Percentiles rank a stretch among this genome's conserved stretches.
phyloP scores from a whole-genome alignment of 129 eudicot species.

The Erigeron canadensis region DNA sequence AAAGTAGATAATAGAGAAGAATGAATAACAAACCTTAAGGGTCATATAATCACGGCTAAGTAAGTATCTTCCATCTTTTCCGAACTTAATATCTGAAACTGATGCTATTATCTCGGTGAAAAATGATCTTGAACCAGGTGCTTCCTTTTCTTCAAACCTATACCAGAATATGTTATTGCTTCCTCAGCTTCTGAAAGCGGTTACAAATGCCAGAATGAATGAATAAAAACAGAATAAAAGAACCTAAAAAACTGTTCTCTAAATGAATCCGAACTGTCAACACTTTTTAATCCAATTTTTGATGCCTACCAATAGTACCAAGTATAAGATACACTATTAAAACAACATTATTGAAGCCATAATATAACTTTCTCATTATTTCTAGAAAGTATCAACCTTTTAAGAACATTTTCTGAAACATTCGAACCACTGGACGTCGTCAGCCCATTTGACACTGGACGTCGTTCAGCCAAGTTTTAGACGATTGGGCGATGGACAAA shows the following conservation, averaged over 20 bases:
- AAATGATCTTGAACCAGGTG: constrained; percentile 97
- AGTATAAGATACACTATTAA: background rate
- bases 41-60: constrained; percentile 98
- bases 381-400: background rate
- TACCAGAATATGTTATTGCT: constrained; percentile 10
- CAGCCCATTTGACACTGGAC: background rate
- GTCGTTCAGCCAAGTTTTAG: too few relatives aligned
- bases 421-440: background rate
- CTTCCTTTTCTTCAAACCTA: constrained; percentile 97
- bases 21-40: constrained; percentile 60
- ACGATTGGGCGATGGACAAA: background rate
- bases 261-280: too few relatives aligned
- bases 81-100: constrained; percentile 90
- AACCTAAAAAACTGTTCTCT: too few relatives aligned
- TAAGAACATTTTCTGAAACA: background rate
- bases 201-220: too few relatives aligned
- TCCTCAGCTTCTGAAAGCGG: too few relatives aligned
- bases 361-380: background rate
- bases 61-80: constrained; percentile 83
- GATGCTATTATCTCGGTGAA: constrained; percentile 98
- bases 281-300: too few relatives aligned
- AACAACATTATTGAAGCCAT: background rate
- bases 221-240: too few relatives aligned
- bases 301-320: too few relatives aligned
- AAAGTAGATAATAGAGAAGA: constrained; percentile 6